Evolutionary conservation across 805 yeast genomes (phyloP).

Genomic region (Lipomyces lipofer): DNA sequence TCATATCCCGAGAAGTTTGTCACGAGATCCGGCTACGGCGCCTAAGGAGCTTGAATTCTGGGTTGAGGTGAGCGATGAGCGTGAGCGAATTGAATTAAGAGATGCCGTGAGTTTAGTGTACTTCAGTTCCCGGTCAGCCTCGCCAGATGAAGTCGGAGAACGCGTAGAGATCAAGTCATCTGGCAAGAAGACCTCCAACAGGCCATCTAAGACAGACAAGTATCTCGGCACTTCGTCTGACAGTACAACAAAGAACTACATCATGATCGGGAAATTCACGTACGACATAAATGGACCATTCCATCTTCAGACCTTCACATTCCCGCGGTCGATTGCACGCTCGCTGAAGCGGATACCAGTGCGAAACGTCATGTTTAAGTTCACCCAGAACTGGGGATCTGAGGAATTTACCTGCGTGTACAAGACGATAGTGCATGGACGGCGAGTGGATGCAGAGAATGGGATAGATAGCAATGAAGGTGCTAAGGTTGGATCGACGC

Average conservation of each 20-base stretch:
- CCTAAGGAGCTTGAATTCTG: constrained; percentile 38
- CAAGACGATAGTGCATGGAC: constrained; percentile 37
- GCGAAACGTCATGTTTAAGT: constrained; percentile 30
- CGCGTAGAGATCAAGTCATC: constrained; percentile 3
- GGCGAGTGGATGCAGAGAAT: constrained; percentile 15
- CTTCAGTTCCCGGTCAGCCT: not conserved
- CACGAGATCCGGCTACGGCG: constrained; percentile 34
- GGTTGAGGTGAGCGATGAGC: constrained; percentile 32
- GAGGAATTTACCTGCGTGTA: constrained; percentile 39
- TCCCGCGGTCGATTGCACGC: constrained; percentile 27
- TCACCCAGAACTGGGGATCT: constrained; percentile 40
- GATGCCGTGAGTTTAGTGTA: not conserved
- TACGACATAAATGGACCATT: constrained; percentile 32
- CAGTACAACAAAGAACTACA: constrained; percentile 15
- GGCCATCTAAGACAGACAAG: not conserved
- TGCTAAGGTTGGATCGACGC: not conserved
- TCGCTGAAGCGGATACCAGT: constrained; percentile 22
- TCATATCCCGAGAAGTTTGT: constrained; percentile 33
- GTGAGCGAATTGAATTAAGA: constrained; percentile 11
- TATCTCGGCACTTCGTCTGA: not conserved
- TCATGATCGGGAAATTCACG: constrained; percentile 29
- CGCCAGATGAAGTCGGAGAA: not conserved
- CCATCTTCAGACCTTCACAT: constrained; percentile 30
- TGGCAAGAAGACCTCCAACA: too few relatives aligned
- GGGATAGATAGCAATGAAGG: not conserved